These are phyloP conservation scores for Phytopythium delawarense DNA, from an alignment of 352 stramenopile genomes.

Conservation along the genomic window DNA sequence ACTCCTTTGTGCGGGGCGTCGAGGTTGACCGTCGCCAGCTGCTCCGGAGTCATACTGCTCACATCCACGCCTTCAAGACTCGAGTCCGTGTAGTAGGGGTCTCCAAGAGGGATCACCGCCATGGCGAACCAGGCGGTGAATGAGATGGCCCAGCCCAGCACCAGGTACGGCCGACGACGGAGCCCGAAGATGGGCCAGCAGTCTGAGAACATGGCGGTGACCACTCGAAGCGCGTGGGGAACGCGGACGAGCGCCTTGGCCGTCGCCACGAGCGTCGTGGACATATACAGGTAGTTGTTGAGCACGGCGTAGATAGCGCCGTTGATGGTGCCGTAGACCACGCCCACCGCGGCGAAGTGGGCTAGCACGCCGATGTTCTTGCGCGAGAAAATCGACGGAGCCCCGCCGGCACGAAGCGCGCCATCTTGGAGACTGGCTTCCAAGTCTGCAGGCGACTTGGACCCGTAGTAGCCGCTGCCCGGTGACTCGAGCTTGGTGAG, in stretches of 20 bases:
- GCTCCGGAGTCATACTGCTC: slow-evolving; percentile 24
- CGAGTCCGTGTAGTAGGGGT: slow-evolving; percentile 39
- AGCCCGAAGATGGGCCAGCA: slow-evolving; percentile 78
- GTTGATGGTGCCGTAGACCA: slow-evolving; percentile 32
- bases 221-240: slow-evolving; percentile 37
- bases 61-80: slow-evolving; percentile 19
- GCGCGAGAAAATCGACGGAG: slow-evolving; percentile 26
- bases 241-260: slow-evolving; percentile 40
- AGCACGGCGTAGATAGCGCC: slow-evolving; percentile 45
- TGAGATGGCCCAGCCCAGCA: slow-evolving; percentile 52
- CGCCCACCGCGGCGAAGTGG: slow-evolving; percentile 28
- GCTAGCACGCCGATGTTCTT: slow-evolving; percentile 33
- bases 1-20: slow-evolving; percentile 21
- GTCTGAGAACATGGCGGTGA: slow-evolving; percentile 72
- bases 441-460: slow-evolving; percentile 16
- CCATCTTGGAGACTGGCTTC: slow-evolving; percentile 12
- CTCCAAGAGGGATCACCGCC: slow-evolving; percentile 36
- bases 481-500: slow-evolving; percentile 13
- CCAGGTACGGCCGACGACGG: slow-evolving; percentile 75
- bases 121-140: slow-evolving; percentile 42
- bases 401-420: slow-evolving; percentile 27
- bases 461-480: slow-evolving; percentile 9
- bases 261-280: slow-evolving; percentile 28
- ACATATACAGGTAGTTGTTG: slow-evolving; percentile 56
- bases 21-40: slow-evolving; percentile 32